Percentiles rank a stretch among this genome's conserved stretches.
Conservation (phyloP, 306 rosid genomes). For the Potentilla sterilis region DNA sequence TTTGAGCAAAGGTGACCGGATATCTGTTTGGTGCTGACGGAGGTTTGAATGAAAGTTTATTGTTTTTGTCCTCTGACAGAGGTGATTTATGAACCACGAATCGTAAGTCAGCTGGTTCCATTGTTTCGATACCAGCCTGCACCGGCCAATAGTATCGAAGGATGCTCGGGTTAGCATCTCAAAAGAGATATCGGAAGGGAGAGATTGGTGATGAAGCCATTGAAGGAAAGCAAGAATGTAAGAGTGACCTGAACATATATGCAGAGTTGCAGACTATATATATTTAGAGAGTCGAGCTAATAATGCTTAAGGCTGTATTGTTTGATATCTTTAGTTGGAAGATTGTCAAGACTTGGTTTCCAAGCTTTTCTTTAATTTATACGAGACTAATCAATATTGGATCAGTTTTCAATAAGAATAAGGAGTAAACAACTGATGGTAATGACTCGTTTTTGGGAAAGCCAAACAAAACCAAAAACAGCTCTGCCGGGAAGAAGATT, state of each 20-base stretch:
- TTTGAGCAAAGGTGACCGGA: not conserved
- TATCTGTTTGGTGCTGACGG: fast-evolving
- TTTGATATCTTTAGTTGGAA: no score
- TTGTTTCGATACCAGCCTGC: conserved; percentile 11
- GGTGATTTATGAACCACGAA: not conserved
- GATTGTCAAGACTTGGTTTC: no score
- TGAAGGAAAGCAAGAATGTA: not conserved
- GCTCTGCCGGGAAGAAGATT: no score
- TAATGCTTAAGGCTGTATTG: no score
- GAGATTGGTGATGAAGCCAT: conserved; percentile 16
- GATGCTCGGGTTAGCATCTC: conserved; percentile 5
- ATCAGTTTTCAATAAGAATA: no score
- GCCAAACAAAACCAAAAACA: no score
- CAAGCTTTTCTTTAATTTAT: no score
- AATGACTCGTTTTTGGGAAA: no score
- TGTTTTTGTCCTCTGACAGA: not conserved
- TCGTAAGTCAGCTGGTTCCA: not conserved
- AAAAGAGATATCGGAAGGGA: not conserved
- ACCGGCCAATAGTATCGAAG: not conserved
- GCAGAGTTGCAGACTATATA: not conserved
- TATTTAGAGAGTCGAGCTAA: not conserved
- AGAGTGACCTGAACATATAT: not conserved
- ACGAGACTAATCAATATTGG: no score
- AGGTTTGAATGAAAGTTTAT: not conserved
- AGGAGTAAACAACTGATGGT: no score